These are phyloP conservation scores for Aspergillus oerlinghausenensis DNA, from an alignment of 2,329 filamentous ascomycete species.

Conservation along the genomic window DNA sequence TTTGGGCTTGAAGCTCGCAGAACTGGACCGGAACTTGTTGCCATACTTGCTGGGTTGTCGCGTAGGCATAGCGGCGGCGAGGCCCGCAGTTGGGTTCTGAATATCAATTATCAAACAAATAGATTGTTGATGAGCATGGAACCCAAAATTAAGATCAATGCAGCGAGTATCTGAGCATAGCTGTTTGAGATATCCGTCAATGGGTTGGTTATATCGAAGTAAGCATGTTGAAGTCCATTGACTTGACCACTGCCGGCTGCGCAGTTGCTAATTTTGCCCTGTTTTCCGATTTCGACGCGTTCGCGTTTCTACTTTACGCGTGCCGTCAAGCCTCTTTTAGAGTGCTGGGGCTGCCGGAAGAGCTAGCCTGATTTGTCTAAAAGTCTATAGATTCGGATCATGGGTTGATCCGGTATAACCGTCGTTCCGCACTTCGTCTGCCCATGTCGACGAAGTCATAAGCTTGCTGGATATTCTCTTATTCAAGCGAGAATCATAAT, in stretches of 20 bases:
- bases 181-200: neutral
- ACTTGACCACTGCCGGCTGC: constrained; percentile 8
- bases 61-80: constrained; percentile 41
- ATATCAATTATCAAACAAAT: constrained; percentile 15
- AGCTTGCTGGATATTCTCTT: constrained; percentile 2
- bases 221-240: constrained; percentile 6
- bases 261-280: constrained; percentile 13
- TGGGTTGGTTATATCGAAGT: constrained; percentile 3
- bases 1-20: constrained; percentile 44
- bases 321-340: constrained; percentile 11
- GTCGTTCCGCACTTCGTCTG: neutral
- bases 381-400: neutral
- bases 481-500: neutral
- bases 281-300: constrained; percentile 25
- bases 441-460: neutral
- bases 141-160: constrained; percentile 7
- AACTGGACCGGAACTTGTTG: constrained; percentile 45
- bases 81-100: constrained; percentile 23
- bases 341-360: constrained; percentile 16
- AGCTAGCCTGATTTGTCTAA: constrained; percentile 12
- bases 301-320: constrained; percentile 32
- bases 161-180: constrained; percentile 9
- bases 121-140: constrained; percentile 21
- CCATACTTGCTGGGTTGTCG: constrained; percentile 62
- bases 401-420: neutral